phyloP scores from a whole-genome alignment of 1,139 yeast species.

The Debaryomycetaceae sp. region DNA sequence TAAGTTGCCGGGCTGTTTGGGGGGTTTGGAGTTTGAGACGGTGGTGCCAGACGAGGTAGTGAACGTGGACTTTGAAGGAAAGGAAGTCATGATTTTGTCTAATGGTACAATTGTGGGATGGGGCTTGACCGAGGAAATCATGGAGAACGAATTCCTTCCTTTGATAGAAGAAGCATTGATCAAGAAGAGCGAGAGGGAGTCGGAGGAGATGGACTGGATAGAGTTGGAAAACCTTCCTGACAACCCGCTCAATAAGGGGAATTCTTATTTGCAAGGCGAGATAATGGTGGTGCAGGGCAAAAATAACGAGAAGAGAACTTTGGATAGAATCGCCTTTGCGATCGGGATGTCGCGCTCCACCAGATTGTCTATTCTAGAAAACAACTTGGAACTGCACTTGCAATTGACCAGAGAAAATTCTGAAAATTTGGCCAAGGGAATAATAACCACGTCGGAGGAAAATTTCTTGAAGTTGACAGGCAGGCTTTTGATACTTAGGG shows the following conservation, averaged over 20 bases:
- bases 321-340: slow-evolving; percentile 87
- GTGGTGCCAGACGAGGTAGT: slow-evolving; percentile 75
- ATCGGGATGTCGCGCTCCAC: slow-evolving; percentile 86
- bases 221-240: slow-evolving; percentile 37
- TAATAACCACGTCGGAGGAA: slow-evolving; percentile 53
- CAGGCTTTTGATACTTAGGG: slow-evolving; percentile 66
- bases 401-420: slow-evolving; percentile 61
- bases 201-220: slow-evolving; percentile 86
- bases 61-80: slow-evolving; percentile 24
- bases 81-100: slow-evolving; percentile 59
- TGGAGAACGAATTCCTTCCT: slow-evolving; percentile 52
- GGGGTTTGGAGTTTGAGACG: slow-evolving; percentile 30
- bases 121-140: slow-evolving; percentile 61
- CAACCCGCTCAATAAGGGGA: slow-evolving; percentile 24
- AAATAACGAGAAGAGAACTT: slow-evolving; percentile 42
- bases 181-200: slow-evolving; percentile 52
- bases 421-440: slow-evolving; percentile 63
- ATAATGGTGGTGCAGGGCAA: slow-evolving; percentile 59
- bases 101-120: slow-evolving; percentile 81
- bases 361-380: slow-evolving; percentile 74
- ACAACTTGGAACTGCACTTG: slow-evolving; percentile 65
- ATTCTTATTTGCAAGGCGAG: slow-evolving; percentile 61
- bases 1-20: slow-evolving; percentile 30
- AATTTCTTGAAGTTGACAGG: slow-evolving; percentile 74
- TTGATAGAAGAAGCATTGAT: slow-evolving; percentile 27